Evolutionary conservation across 176 grass and related monocot genomes (phyloP), one percentile per base, ranked within the genome.

Genomic region (Poa pratensis): DNA sequence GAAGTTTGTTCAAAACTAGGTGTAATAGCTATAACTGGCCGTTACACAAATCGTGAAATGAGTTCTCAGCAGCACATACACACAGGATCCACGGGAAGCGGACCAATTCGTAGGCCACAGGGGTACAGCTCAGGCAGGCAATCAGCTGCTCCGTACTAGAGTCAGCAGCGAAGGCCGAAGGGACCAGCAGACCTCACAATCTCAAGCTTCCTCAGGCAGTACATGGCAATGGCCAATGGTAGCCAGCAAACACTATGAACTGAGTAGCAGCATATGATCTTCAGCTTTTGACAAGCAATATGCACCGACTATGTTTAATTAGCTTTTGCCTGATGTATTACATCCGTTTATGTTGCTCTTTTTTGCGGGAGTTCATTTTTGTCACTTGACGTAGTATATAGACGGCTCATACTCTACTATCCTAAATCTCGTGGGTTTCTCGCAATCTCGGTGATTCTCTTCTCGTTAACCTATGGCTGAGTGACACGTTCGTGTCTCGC

Each of bases 1-100:
- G 51, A 57, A 64, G 87, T 92, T 80, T 14, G 73, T 68, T 85
- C 68, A 55, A 69, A 82, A 79, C 87, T 91, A 27, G 80, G 77
- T 66, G 73, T 20, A 77, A 77, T 4, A 71, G 63, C 24, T 14
- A 77, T 10, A 13, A 30, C 51, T 64, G 86, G 69, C 22, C 50
- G 30, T 63, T 72, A 37, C 27, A 6, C 20, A 77, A 53, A 63
- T 23, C 19, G 22, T 77, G 53, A 73, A 23, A 70, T 16, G 77
- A 81, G 43, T 30, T 45, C 30, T 43, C 83, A 52, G 51, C 82
- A 81, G 28, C 20, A 18, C 19, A 67, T 61, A 40, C 1, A 3
- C 5, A 67, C 16, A 7, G 64, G 64, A 67, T 46, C 43, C 28
- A 63, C 22, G 53, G 66, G 19, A 40, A 14, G 67, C 19, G 28